These are phyloP conservation scores for Perilla frutescens DNA, from an alignment of 257 asterid species.

Conservation along the genomic window DNA sequence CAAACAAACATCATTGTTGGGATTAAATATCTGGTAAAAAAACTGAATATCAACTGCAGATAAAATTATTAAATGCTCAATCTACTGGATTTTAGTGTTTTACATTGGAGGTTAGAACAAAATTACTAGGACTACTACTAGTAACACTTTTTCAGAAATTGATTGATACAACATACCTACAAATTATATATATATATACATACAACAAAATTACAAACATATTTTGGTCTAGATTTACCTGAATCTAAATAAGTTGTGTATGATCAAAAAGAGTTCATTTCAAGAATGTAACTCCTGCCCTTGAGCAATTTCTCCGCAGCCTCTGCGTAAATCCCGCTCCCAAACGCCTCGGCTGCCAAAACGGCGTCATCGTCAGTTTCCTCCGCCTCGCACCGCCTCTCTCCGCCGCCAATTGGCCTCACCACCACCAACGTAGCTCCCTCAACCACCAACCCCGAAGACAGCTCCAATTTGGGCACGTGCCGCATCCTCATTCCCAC, in stretches of 20 bases:
- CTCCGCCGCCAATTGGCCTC: slow-evolving; percentile 42
- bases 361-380: slow-evolving; percentile 51
- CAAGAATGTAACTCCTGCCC: slow-evolving; percentile 62
- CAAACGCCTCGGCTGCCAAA: slow-evolving; percentile 58
- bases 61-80: background rate
- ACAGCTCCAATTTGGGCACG: slow-evolving; percentile 52
- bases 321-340: slow-evolving; percentile 44
- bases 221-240: slow-evolving; percentile 1
- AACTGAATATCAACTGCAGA: background rate
- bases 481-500: slow-evolving; percentile 72
- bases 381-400: slow-evolving; percentile 43
- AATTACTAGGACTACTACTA: background rate
- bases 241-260: background rate
- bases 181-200: background rate
- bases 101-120: too few relatives aligned
- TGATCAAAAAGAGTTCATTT: slow-evolving; percentile 65
- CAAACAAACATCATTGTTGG: background rate
- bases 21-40: background rate
- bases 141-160: background rate
- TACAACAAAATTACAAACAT: slow-evolving; percentile 19
- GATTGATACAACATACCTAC: slow-evolving; percentile 1
- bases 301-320: slow-evolving; percentile 59
- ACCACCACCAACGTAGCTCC: slow-evolving; percentile 73
- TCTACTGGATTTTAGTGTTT: background rate
- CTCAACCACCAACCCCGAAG: slow-evolving; percentile 50